phyloP scores from a whole-genome alignment of 1,284 basidiomycete genomes.

The Sanghuangporus weigelae region DNA sequence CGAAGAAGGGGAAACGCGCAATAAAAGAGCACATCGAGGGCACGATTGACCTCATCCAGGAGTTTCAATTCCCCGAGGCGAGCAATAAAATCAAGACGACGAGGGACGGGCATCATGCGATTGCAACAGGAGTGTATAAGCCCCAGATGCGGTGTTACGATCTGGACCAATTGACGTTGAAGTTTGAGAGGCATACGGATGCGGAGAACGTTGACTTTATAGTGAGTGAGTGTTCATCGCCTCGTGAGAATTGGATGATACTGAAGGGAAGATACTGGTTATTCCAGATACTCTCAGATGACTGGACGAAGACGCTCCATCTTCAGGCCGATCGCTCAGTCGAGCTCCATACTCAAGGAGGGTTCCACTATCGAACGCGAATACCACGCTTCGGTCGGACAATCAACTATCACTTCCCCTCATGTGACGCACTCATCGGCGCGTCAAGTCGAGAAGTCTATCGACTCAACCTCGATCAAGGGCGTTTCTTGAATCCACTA shows the following conservation, averaged over 20 bases:
- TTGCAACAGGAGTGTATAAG: conserved; percentile 98
- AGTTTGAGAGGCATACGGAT: conserved; percentile 96
- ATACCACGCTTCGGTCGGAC: conserved; percentile 93
- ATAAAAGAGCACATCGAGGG: conserved; percentile 68
- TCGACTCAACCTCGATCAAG: conserved; percentile 93
- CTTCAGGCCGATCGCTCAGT: conserved; percentile 95
- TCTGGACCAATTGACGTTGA: conserved; percentile 86
- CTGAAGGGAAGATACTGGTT: not conserved
- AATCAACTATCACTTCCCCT: conserved; percentile 85
- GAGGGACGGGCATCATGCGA: conserved; percentile 84
- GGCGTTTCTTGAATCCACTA: conserved; percentile 84
- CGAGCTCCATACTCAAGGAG: conserved; percentile 92
- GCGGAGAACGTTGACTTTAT: conserved; percentile 97
- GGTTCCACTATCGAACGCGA: conserved; percentile 87
- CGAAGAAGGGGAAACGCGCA: conserved; percentile 58
- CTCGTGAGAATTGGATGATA: not conserved
- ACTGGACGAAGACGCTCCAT: conserved; percentile 99
- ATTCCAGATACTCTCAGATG: conserved; percentile 84
- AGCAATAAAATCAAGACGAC: conserved; percentile 91
- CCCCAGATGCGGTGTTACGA: conserved; percentile 98
- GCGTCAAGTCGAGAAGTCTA: conserved; percentile 85
- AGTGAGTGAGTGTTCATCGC: conserved; percentile 61
- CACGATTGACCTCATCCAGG: conserved; percentile 85
- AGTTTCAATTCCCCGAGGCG: conserved; percentile 96
- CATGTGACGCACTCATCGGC: conserved; percentile 75